Percentiles rank a stretch among this genome's conserved stretches.
These are phyloP conservation scores for Didymella lethalis DNA, from an alignment of 2,329 filamentous ascomycete genomes.

Conservation along the genomic window DNA sequence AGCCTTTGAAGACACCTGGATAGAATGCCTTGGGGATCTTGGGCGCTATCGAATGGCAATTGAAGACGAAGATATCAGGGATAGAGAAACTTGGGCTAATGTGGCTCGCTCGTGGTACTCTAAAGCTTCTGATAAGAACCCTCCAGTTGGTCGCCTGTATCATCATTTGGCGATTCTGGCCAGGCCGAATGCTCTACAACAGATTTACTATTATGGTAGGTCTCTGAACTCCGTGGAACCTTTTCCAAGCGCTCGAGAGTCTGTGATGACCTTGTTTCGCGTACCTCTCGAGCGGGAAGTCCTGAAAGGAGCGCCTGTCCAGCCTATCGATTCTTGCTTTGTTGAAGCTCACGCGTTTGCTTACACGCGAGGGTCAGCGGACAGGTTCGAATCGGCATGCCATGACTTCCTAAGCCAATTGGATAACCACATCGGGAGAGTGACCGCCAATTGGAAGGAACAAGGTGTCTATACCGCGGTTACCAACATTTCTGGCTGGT, in stretches of 20 bases:
- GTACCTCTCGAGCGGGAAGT: not conserved
- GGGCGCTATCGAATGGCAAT: slow-evolving; percentile 90
- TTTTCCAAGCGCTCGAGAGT: slow-evolving; percentile 73
- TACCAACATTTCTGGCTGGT: slow-evolving; percentile 61
- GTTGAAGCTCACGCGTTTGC: slow-evolving; percentile 71
- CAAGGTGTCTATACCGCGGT: slow-evolving; percentile 67
- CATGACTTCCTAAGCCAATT: slow-evolving; percentile 63
- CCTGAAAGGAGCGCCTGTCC: not conserved
- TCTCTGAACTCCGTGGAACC: slow-evolving; percentile 72
- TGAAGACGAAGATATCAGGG: slow-evolving; percentile 78
- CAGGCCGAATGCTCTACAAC: slow-evolving; percentile 71
- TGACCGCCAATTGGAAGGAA: slow-evolving; percentile 63
- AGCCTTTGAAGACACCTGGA: slow-evolving; percentile 86
- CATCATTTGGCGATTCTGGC: slow-evolving; percentile 87
- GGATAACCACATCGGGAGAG: slow-evolving; percentile 64
- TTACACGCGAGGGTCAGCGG: slow-evolving; percentile 62
- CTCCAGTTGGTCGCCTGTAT: slow-evolving; percentile 79
- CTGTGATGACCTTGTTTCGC: slow-evolving; percentile 61
- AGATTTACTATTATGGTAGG: slow-evolving; percentile 76
- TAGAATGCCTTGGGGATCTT: slow-evolving; percentile 89
- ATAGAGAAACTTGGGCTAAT: slow-evolving; percentile 81
- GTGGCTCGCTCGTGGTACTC: slow-evolving; percentile 83
- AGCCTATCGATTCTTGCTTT: slow-evolving; percentile 64
- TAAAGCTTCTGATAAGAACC: slow-evolving; percentile 78
- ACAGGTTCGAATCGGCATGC: slow-evolving; percentile 57